phyloP scores from a whole-genome alignment of 257 asterid species.

The Solanum raphanifolium region DNA sequence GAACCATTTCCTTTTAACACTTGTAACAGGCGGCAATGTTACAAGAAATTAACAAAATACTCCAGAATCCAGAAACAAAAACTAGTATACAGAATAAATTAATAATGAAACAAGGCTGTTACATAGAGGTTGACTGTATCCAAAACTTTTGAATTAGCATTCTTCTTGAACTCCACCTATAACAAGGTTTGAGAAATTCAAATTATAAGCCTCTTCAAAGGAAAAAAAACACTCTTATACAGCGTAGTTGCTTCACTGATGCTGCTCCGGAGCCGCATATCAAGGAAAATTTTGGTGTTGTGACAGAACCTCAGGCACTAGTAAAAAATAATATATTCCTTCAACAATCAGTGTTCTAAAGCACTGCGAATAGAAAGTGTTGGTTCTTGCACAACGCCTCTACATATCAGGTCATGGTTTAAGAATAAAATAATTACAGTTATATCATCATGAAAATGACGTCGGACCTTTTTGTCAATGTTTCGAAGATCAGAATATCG shows the following conservation, averaged over 20 bases:
- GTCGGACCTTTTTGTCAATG: constrained; percentile 28
- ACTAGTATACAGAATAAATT: neutral
- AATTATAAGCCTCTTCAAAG: neutral
- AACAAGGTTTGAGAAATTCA: neutral
- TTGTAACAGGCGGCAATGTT: neutral
- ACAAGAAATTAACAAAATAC: neutral
- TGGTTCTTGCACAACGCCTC: constrained; percentile 16
- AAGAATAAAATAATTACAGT: constrained; percentile 26
- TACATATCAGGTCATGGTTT: constrained; percentile 21
- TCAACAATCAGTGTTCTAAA: constrained; percentile 9
- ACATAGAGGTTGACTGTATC: neutral
- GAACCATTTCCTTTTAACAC: neutral
- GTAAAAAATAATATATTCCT: neutral
- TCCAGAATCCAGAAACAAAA: neutral
- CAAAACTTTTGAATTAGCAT: neutral
- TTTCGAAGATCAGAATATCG: constrained; percentile 20
- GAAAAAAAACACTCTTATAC: neutral
- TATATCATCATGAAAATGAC: constrained; percentile 30
- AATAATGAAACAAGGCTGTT: neutral
- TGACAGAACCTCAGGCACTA: neutral
- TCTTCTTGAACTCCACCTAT: neutral
- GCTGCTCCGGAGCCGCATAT: neutral
- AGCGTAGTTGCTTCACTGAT: neutral
- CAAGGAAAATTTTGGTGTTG: neutral
- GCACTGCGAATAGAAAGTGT: constrained; percentile 22